Evolutionary conservation across 805 yeast species (phyloP).

Genomic region (Kluyveromyces wickerhamii): DNA sequence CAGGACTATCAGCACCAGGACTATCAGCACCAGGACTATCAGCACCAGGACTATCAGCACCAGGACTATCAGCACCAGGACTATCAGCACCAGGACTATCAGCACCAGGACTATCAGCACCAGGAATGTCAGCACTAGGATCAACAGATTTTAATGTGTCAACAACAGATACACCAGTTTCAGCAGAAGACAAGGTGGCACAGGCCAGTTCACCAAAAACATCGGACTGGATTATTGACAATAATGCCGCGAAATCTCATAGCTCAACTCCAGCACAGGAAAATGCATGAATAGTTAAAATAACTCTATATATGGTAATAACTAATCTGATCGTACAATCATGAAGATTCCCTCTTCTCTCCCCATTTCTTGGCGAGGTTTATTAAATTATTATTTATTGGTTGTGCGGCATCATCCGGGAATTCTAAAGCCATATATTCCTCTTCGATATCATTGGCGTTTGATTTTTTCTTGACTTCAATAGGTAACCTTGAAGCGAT

Average conservation of each 20-base stretch:
- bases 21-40: constrained; percentile 7
- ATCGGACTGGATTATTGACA: too few species aligned
- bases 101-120: constrained; percentile 7
- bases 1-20: constrained; percentile 8
- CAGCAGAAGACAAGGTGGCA: too few species aligned
- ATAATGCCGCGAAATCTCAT: too few species aligned
- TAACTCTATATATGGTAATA: too few species aligned
- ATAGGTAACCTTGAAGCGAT: constrained; percentile 47
- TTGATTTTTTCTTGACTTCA: constrained; percentile 30
- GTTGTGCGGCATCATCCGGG: constrained; percentile 47
- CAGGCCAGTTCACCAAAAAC: too few species aligned
- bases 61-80: constrained; percentile 12
- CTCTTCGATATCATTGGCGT: constrained; percentile 38
- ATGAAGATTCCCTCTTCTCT: too few species aligned
- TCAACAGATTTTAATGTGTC: constrained; percentile 8
- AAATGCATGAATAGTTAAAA: too few species aligned
- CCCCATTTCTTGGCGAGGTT: constrained; percentile 47
- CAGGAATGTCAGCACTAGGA: constrained; percentile 10
- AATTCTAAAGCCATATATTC: constrained; percentile 57
- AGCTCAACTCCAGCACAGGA: too few species aligned
- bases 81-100: constrained; percentile 7
- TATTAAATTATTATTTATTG: constrained; percentile 30
- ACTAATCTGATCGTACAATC: too few species aligned
- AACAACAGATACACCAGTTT: constrained; percentile 11
- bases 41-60: constrained; percentile 11